These are phyloP conservation scores for Tilletiopsis washingtonensis DNA, from an alignment of 1,284 basidiomycete species.

Conservation along the genomic window DNA sequence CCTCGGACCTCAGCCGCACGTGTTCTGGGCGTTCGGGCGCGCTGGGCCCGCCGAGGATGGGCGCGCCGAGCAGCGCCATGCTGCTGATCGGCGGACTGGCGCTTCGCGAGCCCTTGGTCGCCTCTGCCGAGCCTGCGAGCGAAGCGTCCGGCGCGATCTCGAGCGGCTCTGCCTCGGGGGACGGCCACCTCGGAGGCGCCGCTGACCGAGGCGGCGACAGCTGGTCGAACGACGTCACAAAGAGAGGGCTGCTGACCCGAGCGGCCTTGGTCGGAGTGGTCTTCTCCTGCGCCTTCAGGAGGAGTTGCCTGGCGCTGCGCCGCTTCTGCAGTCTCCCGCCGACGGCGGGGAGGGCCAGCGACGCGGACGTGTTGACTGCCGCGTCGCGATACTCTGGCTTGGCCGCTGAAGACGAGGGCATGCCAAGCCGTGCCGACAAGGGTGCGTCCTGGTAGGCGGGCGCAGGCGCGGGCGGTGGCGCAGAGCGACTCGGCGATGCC, in stretches of 20 bases:
- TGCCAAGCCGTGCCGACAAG: no score
- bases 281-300: constrained; percentile 32
- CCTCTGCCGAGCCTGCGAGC: no score
- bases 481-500: no score
- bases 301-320: constrained; percentile 27
- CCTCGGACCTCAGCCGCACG: no score
- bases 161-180: neutral
- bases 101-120: no score
- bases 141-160: no score
- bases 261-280: constrained; percentile 34
- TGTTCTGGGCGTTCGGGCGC: constrained; percentile 5
- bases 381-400: neutral
- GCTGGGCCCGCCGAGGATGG: constrained; percentile 7
- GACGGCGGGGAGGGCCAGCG: neutral
- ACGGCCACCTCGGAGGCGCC: constrained; percentile 5
- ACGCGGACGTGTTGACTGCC: neutral
- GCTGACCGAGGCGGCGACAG: constrained; percentile 15
- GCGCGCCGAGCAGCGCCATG: constrained; percentile 20
- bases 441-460: no score
- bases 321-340: constrained; percentile 3
- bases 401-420: neutral
- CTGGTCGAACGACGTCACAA: constrained; percentile 14
- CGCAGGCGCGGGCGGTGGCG: no score
- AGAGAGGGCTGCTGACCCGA: constrained; percentile 26
- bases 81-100: constrained; percentile 13